A percentile compares a stretch with the other conserved stretches of the same genome.
Conservation (phyloP, 495 filamentous ascomycete species). For the Aspergillus homomorphus region DNA sequence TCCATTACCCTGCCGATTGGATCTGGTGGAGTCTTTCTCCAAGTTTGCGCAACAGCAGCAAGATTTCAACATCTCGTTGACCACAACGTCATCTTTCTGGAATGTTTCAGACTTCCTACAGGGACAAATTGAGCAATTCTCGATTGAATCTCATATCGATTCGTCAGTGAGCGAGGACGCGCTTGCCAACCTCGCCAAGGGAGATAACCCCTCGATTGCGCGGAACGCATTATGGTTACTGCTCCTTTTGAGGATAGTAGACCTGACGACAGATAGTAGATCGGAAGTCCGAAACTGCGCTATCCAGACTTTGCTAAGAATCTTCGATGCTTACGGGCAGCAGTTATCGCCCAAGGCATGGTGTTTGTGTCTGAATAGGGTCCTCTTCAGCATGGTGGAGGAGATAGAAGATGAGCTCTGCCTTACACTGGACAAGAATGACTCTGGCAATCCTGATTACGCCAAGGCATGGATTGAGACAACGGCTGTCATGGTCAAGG, state of each 20-base stretch:
- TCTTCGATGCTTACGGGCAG: constrained; percentile 88
- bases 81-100: constrained; percentile 93
- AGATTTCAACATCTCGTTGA: constrained; percentile 93
- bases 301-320: constrained; percentile 84
- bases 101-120: constrained; percentile 85
- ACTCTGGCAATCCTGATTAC: constrained; percentile 25
- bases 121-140: constrained; percentile 42
- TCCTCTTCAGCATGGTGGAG: constrained; percentile 73
- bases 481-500: constrained; percentile 67
- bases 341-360: constrained; percentile 74
- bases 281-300: constrained; percentile 89
- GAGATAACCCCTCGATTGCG: constrained; percentile 38
- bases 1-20: constrained; percentile 73
- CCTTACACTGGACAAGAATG: constrained; percentile 23
- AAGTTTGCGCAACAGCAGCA: constrained; percentile 82
- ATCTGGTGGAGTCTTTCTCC: constrained; percentile 82
- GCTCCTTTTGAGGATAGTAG: constrained; percentile 72
- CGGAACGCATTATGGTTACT: constrained; percentile 74
- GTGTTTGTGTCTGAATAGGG: constrained; percentile 75
- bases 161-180: constrained; percentile 40
- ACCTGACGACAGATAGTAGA: constrained; percentile 71
- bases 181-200: constrained; percentile 33
- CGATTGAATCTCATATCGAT: constrained; percentile 42
- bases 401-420: constrained; percentile 33
- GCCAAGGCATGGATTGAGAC: constrained; percentile 70